phyloP scores from a whole-genome alignment of 2,329 filamentous ascomycete genomes.

The Colletotrichum truncatum region DNA sequence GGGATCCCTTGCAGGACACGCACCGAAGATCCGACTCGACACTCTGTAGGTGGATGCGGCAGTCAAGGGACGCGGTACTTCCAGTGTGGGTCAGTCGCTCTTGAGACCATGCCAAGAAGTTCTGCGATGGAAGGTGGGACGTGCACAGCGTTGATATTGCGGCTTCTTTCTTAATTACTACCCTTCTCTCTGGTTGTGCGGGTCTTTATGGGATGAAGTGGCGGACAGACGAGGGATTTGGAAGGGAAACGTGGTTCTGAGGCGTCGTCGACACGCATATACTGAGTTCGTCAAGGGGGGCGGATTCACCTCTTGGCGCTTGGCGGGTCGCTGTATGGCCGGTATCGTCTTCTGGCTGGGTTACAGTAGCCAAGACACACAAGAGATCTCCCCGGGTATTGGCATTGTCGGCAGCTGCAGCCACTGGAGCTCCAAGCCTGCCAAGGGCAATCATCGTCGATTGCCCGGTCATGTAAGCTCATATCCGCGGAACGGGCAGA shows the following conservation, averaged over 20 bases:
- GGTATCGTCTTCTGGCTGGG: conserved; percentile 25
- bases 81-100: conserved; percentile 27
- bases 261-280: conserved; percentile 5
- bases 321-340: conserved; percentile 24
- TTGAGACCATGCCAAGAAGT: conserved; percentile 30
- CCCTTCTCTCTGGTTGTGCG: background rate
- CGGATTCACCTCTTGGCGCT: conserved; percentile 23
- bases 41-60: background rate
- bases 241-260: conserved; percentile 2
- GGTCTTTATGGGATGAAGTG: conserved; percentile 9
- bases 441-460: conserved; percentile 22
- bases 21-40: conserved; percentile 17
- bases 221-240: background rate
- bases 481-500: background rate
- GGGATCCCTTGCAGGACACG: conserved; percentile 1
- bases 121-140: conserved; percentile 16
- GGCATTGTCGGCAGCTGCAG: background rate
- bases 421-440: background rate
- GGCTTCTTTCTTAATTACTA: background rate
- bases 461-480: background rate
- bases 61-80: conserved; percentile 22
- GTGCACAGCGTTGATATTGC: conserved; percentile 17
- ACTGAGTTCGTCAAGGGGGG: conserved; percentile 10
- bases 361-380: conserved; percentile 17
- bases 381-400: conserved; percentile 24